Evolutionary conservation across 495 filamentous ascomycete species (phyloP), one percentile per base, ranked within the genome.

Genomic region (Trichoderma gamsii): DNA sequence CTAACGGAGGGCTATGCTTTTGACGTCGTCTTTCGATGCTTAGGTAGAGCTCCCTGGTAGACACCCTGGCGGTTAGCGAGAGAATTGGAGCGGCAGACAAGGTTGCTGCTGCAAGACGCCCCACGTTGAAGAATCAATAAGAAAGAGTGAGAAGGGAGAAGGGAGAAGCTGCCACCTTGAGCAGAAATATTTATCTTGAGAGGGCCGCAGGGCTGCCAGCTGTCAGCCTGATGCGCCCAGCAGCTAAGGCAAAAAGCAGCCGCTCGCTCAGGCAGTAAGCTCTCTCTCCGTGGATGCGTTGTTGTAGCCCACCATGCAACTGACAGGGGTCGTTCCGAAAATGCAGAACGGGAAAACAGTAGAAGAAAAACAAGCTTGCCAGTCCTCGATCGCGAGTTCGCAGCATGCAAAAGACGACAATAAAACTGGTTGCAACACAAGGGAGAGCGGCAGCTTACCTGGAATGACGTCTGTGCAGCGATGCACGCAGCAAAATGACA

Each of bases 201-300:
- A 61, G 56, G 27, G 56, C 49, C n/a, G 49, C 25, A 61, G 56
- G 25, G 13, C 56, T 16, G 27, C 56, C 25, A 32, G 56, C 56
- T 61, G 23, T 61, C 56, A 61, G 56, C 56, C 56, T 61, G 56
- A 61, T 61, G 56, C 56, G 56, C 56, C 56, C 29, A 25, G 12
- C 56, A 61, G 16, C 2, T 29, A 18, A 32, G 56, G 35, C 35
- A 38, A 38, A 29, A 61, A 25, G 21, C 18, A 21, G 56, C 23
- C 23, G 25, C 56, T 61, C 56, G 25, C 56, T 18, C 35, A 38
- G 35, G 35, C 35, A 38, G 35, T 38, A 38, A 38, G 35, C 35
- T 38, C 35, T 38, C 5, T 38, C 35, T 38, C 35, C 8, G 35
- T 38, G 5, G 3, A 38, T 38, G 35, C 35, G 35, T 38, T 38